Percentiles rank a stretch among this genome's conserved stretches.
Conservation (phyloP, 108 stramenopile genomes). For the Skeletonema costatum region DNA sequence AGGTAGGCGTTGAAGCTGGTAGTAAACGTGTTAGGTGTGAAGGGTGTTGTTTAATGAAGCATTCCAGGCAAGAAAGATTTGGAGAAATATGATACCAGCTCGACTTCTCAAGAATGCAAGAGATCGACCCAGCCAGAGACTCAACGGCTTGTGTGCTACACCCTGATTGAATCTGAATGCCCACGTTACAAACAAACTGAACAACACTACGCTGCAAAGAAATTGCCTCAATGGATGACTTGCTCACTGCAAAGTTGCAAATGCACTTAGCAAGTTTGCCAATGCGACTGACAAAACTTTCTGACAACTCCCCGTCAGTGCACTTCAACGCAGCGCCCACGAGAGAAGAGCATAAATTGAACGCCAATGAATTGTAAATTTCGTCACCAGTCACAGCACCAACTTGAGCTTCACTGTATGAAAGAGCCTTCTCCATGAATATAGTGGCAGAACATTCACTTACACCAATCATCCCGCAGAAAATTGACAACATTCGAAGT, state of each 20-base stretch:
- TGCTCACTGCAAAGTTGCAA: background rate
- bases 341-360: constrained; percentile 11
- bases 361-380: background rate
- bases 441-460: background rate
- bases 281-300: constrained; percentile 12
- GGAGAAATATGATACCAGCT: constrained; percentile 39
- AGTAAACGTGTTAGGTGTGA: constrained; percentile 9
- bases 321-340: background rate
- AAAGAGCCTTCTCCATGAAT: background rate
- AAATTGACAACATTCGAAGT: background rate
- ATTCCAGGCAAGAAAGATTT: constrained; percentile 11
- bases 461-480: background rate
- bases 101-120: constrained; percentile 11
- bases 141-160: background rate
- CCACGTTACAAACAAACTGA: constrained; percentile 11
- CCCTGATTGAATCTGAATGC: constrained; percentile 12
- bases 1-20: background rate
- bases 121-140: constrained; percentile 23
- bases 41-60: constrained; percentile 25
- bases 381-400: background rate
- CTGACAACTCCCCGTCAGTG: constrained; percentile 7
- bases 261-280: constrained; percentile 7
- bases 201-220: constrained; percentile 11
- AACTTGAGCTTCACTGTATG: background rate
- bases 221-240: background rate